Base-by-base conservation (phyloP, 768 basidiomycete species). In the Pulveroboletus sp. region DNA sequence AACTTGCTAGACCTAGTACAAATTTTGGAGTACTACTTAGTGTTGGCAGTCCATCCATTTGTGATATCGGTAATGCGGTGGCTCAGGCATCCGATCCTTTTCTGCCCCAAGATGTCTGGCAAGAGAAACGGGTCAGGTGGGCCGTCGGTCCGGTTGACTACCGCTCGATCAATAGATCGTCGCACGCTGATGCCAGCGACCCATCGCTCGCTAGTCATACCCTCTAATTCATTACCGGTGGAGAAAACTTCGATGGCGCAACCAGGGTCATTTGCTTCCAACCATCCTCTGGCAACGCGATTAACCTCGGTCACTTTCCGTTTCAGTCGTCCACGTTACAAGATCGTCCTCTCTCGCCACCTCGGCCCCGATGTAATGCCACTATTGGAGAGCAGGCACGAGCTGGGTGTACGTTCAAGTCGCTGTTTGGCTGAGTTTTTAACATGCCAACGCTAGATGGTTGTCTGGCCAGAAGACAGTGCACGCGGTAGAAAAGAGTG, bases 341-440 rank as follows among this genome's bases (percentile, higher is more conserved):
- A 75, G 55, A 71, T 87, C 45, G 76, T 88, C 6, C 73, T 87
- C 19, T 75, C 76, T 29, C 78, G 83, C 45, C 67, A 80, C 59
- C 69, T 88, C 20, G 85, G 85, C 2, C 75, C 78, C 16, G 77
- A 85, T 57, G 78, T 77, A 4, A 85, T 87, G 82, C 70, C 77
- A 19, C 53, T 81, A 37, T 64, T 88, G 20, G 58, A 71, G 40
- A 68, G 68, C n/a, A 69, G 72, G 31, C 61, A 68, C 16, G 78
- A 82, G 51, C 60, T 85, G 31, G 80, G 87, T 56, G 85, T 83
- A 55, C 45, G 69, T 47, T 34, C 21, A 35, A 6, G 39, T 20
- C 47, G 12, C n/a, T 34, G 38, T 25, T 43, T n/a, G 8, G 41
- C 40, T 12, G 31, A 40, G 29, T 31, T 23, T 9, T 9, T 25